These are phyloP conservation scores for Pulveroboletus sp. DNA, from an alignment of 768 basidiomycete genomes.

Conservation along the genomic window DNA sequence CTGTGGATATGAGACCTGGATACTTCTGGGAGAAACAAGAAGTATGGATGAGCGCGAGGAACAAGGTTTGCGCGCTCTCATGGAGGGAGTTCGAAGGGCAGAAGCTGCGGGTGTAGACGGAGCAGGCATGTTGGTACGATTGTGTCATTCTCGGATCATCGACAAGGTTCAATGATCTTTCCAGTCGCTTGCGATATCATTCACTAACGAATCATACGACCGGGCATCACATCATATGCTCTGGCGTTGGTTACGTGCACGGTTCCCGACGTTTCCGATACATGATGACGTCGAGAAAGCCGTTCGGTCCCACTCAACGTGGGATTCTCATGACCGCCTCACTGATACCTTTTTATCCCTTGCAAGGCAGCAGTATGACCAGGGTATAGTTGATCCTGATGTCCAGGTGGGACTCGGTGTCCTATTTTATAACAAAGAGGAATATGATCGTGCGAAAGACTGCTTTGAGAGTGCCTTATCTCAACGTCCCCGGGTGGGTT, in stretches of 20 bases:
- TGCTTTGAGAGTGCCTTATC: constrained; percentile 89
- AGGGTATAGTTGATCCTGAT: constrained; percentile 75
- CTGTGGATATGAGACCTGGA: constrained; percentile 88
- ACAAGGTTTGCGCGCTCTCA: constrained; percentile 72
- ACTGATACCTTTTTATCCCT: constrained; percentile 80
- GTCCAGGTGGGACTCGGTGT: constrained; percentile 93
- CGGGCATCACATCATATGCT: constrained; percentile 81
- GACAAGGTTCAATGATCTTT: constrained; percentile 9
- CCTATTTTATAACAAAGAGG: constrained; percentile 81
- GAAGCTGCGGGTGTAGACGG: constrained; percentile 61
- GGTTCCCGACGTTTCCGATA: constrained; percentile 53
- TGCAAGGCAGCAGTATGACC: constrained; percentile 75
- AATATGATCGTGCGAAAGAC: constrained; percentile 87
- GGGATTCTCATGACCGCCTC: constrained; percentile 78
- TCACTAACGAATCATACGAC: constrained; percentile 91
- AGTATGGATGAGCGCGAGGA: constrained; percentile 89
- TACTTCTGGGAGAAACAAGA: constrained; percentile 82
- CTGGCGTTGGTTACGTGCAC: constrained; percentile 75
- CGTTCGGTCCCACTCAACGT: constrained; percentile 53
- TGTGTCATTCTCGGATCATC: not conserved
- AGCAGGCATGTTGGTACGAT: constrained; percentile 68
- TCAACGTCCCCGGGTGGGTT: constrained; percentile 62
- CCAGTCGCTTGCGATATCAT: constrained; percentile 92
- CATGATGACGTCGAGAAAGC: constrained; percentile 53
- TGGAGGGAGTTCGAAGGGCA: constrained; percentile 64